phyloP scores from a whole-genome alignment of 2,329 filamentous ascomycete species.

The Talaromyces sp. region DNA sequence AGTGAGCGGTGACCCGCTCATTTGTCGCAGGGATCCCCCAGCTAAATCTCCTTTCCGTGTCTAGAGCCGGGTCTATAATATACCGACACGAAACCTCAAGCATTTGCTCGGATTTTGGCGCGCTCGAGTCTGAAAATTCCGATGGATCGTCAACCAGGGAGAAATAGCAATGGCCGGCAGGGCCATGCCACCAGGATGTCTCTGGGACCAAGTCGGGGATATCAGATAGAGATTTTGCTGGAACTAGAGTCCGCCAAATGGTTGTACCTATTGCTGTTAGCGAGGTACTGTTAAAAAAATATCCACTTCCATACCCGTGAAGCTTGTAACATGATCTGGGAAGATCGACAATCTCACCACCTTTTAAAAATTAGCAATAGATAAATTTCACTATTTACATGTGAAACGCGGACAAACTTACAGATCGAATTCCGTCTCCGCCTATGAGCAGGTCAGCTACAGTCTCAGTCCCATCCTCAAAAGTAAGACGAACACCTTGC shows the following conservation, averaged over 20 bases:
- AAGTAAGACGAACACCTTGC: neutral
- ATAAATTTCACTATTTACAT: neutral
- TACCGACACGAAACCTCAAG: constrained; percentile 4
- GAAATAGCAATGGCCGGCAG: constrained; percentile 1
- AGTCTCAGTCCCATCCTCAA: neutral
- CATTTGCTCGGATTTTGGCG: neutral
- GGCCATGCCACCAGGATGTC: constrained; percentile 5
- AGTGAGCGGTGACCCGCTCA: constrained; percentile 17
- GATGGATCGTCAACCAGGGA: constrained; percentile 1
- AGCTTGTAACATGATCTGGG: constrained; percentile 1
- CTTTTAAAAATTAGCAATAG: neutral
- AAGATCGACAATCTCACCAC: neutral
- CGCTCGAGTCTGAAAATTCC: neutral
- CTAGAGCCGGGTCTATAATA: constrained; percentile 10
- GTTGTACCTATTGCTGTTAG: neutral
- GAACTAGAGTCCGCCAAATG: constrained; percentile 4
- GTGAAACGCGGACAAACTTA: neutral
- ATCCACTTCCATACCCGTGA: neutral
- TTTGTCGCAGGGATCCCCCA: constrained; percentile 19
- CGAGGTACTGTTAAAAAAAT: neutral
- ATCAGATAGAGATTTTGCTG: neutral
- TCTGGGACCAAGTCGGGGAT: constrained; percentile 1
- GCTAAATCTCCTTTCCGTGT: constrained; percentile 15
- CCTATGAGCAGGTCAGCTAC: neutral
- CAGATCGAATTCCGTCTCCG: constrained; percentile 5